Conservation (phyloP, 2,329 filamentous ascomycete genomes). For the Trichoderma aggressivum region DNA sequence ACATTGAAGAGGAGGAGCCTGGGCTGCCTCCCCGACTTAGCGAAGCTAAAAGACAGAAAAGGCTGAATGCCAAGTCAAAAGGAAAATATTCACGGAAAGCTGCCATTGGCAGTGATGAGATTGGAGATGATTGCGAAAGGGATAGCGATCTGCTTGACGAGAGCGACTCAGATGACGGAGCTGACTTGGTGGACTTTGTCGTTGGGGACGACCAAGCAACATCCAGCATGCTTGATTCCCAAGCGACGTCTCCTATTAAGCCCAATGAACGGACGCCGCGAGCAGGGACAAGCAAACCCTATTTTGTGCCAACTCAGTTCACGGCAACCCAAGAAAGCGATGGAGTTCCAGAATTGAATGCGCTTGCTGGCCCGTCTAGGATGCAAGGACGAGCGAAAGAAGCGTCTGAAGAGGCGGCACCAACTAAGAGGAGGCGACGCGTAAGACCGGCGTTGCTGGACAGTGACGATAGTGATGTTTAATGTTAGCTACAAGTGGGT, state of each 20-base stretch:
- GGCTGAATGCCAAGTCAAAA: constrained; percentile 25
- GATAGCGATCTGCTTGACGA: constrained; percentile 46
- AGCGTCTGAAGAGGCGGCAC: constrained; percentile 22
- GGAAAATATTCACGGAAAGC: constrained; percentile 23
- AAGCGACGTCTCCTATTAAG: constrained; percentile 29
- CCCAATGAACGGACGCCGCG: constrained; percentile 23
- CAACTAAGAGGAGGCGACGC: constrained; percentile 25
- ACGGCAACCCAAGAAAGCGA: constrained; percentile 42
- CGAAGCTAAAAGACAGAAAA: constrained; percentile 21
- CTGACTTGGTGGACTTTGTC: constrained; percentile 56
- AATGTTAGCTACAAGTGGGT: not conserved
- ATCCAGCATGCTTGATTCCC: constrained; percentile 36
- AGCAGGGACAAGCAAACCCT: constrained; percentile 28
- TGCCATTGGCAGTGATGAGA: constrained; percentile 44
- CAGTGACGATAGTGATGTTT: constrained; percentile 19
- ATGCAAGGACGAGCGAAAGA: not conserved
- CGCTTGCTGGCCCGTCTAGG: constrained; percentile 22
- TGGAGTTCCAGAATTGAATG: constrained; percentile 36
- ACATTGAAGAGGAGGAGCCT: constrained; percentile 20
- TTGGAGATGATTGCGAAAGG: constrained; percentile 51
- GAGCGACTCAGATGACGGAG: constrained; percentile 47
- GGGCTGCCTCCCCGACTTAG: constrained; percentile 1
- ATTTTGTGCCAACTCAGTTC: constrained; percentile 39
- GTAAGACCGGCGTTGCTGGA: constrained; percentile 26
- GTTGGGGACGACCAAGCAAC: constrained; percentile 46